A percentile compares a stretch with the other conserved stretches of the same genome.
Conservation (phyloP, 192 early-diverging fungal species). For the Coemansia sp. region DNA sequence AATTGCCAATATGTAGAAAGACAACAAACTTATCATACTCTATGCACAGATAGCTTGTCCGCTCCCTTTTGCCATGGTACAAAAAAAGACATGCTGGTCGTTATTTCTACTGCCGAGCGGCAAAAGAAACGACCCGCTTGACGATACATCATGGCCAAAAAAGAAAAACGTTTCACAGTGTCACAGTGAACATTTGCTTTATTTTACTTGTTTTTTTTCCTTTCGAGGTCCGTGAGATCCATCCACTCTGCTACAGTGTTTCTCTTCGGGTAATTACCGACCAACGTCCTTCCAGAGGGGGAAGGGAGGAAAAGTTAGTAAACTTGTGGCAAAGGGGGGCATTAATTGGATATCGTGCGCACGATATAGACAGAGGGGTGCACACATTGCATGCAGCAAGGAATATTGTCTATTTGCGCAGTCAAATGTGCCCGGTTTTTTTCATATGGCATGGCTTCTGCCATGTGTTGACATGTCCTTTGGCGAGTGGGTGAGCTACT, state of each 20-base stretch:
- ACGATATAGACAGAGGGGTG: neutral
- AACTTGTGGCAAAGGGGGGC: neutral
- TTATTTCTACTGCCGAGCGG: neutral
- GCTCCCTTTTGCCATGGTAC: neutral
- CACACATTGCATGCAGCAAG: neutral
- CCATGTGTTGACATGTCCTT: neutral
- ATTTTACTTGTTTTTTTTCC: neutral
- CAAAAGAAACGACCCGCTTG: neutral
- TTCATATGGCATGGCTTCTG: neutral
- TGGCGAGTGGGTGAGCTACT: neutral
- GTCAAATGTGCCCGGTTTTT: neutral
- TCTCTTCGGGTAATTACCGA: neutral
- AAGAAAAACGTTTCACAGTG: neutral
- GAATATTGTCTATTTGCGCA: neutral
- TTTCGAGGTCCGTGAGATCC: neutral
- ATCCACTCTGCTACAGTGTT: neutral
- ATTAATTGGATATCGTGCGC: neutral
- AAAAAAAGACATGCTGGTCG: neutral
- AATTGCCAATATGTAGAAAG: neutral
- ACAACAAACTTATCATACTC: constrained; percentile 1
- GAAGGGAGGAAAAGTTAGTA: neutral
- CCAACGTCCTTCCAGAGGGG: neutral
- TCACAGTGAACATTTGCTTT: neutral
- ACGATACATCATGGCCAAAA: neutral
- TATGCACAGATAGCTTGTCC: neutral